These are phyloP conservation scores for Termitomyces bulborhizus DNA, from an alignment of 768 basidiomycete genomes.

Conservation along the genomic window DNA sequence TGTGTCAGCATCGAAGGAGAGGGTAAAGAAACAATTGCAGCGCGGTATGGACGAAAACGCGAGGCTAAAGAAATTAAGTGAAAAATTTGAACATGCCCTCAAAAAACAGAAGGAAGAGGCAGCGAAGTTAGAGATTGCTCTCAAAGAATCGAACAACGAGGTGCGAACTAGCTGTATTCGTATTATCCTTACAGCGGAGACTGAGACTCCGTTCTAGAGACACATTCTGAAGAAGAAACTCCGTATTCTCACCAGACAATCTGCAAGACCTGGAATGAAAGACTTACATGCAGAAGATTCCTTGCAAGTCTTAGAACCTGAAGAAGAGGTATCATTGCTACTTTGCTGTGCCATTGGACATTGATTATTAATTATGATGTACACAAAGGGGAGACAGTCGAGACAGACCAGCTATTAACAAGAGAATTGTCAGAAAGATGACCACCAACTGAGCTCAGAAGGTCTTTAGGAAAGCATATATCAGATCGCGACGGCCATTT, in stretches of 20 bases:
- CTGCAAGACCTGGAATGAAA: not conserved
- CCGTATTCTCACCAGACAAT: conserved; percentile 7
- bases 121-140: not conserved
- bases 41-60: not conserved
- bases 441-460: not conserved
- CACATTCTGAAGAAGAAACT: conserved; percentile 10
- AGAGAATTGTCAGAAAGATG: not conserved
- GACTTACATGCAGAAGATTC: conserved; percentile 13
- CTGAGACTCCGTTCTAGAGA: conserved; percentile 1
- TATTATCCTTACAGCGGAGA: not conserved
- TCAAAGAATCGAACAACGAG: conserved; percentile 7
- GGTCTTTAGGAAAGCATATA: no score
- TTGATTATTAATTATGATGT: not conserved
- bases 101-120: conserved; percentile 7
- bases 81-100: conserved; percentile 2
- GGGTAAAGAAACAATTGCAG: not conserved
- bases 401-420: not conserved
- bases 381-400: not conserved
- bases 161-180: not conserved
- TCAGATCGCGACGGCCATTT: not conserved
- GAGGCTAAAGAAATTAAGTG: not conserved
- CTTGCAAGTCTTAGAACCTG: conserved; percentile 9
- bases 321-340: not conserved
- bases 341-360: not conserved
- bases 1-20: not conserved